These are phyloP conservation scores for Cyamopsis tetragonoloba DNA, from an alignment of 306 rosid species.

Conservation along the genomic window DNA sequence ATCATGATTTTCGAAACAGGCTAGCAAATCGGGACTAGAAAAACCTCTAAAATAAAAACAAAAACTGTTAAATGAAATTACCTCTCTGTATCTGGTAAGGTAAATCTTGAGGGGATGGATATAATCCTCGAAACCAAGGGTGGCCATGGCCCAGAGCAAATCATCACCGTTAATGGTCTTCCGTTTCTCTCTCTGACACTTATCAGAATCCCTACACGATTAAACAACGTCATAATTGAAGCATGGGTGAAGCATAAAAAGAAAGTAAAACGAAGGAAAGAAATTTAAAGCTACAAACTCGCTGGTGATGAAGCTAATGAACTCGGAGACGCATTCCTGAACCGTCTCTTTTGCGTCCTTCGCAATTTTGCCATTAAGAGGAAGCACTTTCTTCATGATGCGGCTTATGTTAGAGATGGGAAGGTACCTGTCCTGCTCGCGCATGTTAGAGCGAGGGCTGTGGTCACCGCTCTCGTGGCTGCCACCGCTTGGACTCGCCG, in stretches of 20 bases:
- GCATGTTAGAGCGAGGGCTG: constrained; percentile 83
- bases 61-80: constrained; percentile 11
- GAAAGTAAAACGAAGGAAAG: not conserved
- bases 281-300: constrained; percentile 59
- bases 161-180: constrained; percentile 96
- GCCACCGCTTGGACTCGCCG: constrained; percentile 83
- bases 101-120: constrained; percentile 88
- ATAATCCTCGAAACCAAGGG: constrained; percentile 90
- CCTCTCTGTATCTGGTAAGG: constrained; percentile 87
- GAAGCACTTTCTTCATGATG: constrained; percentile 97
- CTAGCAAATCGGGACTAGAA: constrained; percentile 15
- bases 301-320: constrained; percentile 95
- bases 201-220: constrained; percentile 84
- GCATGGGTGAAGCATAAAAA: not conserved
- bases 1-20: not conserved
- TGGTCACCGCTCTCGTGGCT: constrained; percentile 90
- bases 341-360: constrained; percentile 95
- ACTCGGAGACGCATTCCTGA: constrained; percentile 97
- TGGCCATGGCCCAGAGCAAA: constrained; percentile 98
- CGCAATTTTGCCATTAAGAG: constrained; percentile 89
- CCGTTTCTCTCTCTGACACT: constrained; percentile 97
- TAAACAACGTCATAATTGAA: not conserved
- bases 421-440: constrained; percentile 87
- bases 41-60: not conserved
- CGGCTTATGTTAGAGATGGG: constrained; percentile 94